A percentile compares a stretch with the other conserved stretches of the same genome.
phyloP scores from a whole-genome alignment of 1,284 basidiomycete species.

The Thelephora terrestris region DNA sequence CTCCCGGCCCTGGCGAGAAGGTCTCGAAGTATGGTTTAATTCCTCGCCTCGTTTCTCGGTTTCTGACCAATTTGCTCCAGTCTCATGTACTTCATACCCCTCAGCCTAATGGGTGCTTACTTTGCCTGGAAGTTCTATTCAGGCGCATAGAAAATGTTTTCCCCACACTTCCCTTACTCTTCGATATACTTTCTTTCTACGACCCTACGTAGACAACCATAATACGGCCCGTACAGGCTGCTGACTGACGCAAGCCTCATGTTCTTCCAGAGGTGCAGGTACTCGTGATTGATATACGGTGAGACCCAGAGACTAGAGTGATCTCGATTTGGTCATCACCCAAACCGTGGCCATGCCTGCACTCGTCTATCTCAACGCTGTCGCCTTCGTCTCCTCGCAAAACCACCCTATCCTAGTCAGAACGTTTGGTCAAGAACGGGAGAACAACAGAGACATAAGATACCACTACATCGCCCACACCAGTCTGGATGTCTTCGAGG shows the following conservation, averaged over 20 bases:
- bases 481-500: conserved; percentile 71
- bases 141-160: conserved; percentile 13
- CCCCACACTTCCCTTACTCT: background rate
- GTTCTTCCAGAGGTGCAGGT: too few relatives aligned
- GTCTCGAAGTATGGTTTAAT: conserved; percentile 52
- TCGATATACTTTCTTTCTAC: conserved; percentile 4
- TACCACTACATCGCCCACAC: conserved; percentile 80
- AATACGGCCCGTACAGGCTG: too few relatives aligned
- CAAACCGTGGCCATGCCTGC: conserved; percentile 37
- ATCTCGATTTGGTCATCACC: too few relatives aligned
- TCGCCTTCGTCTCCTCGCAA: conserved; percentile 71
- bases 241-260: too few relatives aligned
- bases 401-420: conserved; percentile 73
- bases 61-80: conserved; percentile 24
- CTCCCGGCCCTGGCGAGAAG: conserved; percentile 47
- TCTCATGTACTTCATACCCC: conserved; percentile 72
- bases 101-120: conserved; percentile 66
- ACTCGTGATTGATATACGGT: too few relatives aligned
- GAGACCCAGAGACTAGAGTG: too few relatives aligned
- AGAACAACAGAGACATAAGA: conserved; percentile 51
- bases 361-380: conserved; percentile 60
- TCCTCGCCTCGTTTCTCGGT: background rate
- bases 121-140: conserved; percentile 74
- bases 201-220: background rate
- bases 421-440: conserved; percentile 43